Evolutionary conservation across 2,329 filamentous ascomycete species (phyloP).

Genomic region (Cytospora schulzeri): DNA sequence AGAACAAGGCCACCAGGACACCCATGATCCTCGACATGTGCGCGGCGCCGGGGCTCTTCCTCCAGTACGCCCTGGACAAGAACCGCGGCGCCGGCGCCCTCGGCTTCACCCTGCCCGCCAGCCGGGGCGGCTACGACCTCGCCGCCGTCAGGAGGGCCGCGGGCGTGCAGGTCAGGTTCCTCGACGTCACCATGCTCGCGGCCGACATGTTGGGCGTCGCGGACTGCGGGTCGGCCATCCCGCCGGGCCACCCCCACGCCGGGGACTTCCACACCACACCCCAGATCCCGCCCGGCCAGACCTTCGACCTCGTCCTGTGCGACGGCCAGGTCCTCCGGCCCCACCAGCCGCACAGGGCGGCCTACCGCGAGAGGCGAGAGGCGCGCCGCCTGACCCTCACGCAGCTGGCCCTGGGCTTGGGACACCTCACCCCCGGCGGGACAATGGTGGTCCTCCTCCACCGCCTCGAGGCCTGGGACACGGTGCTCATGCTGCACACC

Average conservation of each 20-base stretch:
- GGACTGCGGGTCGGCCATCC: conserved; percentile 35
- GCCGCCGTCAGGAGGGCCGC: conserved; percentile 33
- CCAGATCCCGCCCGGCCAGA: conserved; percentile 42
- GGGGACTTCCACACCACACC: conserved; percentile 31
- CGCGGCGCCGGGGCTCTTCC: conserved; percentile 8
- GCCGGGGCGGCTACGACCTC: conserved; percentile 45
- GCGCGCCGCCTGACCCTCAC: conserved; percentile 38
- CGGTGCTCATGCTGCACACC: conserved; percentile 39
- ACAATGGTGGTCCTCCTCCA: conserved; percentile 56
- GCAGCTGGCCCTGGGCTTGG: conserved; percentile 49
- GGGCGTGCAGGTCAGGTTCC: conserved; percentile 31
- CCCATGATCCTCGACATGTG: conserved; percentile 14
- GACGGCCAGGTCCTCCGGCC: conserved; percentile 50
- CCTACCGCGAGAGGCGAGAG: conserved; percentile 41
- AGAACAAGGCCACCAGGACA: background rate
- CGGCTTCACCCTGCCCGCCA: conserved; percentile 45
- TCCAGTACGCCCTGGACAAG: background rate
- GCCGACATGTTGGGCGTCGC: conserved; percentile 47
- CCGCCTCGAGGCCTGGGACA: conserved; percentile 46
- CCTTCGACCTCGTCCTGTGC: conserved; percentile 50
- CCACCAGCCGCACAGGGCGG: conserved; percentile 34
- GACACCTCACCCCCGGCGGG: conserved; percentile 48
- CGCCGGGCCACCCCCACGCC: conserved; percentile 37
- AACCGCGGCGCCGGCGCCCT: conserved; percentile 4
- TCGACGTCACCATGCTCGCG: conserved; percentile 56